These are phyloP conservation scores for Stemphylium lycopersici DNA, from an alignment of 2,329 filamentous ascomycete species.

Conservation along the genomic window DNA sequence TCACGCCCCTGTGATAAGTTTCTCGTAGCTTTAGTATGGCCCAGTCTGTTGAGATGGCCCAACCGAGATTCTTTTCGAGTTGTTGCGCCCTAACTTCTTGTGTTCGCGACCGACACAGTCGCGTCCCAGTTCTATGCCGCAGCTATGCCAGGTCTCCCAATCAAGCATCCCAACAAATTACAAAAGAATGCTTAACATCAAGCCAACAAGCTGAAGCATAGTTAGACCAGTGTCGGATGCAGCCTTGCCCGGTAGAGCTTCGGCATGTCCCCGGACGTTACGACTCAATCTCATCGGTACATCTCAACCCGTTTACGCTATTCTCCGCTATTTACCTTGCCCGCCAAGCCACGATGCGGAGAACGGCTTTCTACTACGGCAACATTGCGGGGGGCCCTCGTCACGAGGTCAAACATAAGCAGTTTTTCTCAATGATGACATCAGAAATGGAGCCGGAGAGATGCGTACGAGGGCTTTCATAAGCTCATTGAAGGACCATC, in stretches of 20 bases:
- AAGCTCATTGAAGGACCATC: not conserved
- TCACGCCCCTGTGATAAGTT: no score
- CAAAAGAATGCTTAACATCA: no score
- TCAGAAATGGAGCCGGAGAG: not conserved
- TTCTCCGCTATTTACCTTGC: constrained; percentile 16
- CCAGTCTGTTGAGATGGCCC: no score
- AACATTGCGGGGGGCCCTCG: constrained; percentile 12
- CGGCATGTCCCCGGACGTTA: not conserved
- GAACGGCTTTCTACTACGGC: constrained; percentile 16
- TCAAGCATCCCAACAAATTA: no score
- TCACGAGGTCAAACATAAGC: constrained; percentile 12
- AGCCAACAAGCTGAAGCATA: no score
- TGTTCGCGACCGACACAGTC: no score
- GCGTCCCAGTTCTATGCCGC: no score
- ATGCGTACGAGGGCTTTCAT: not conserved
- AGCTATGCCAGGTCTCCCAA: no score
- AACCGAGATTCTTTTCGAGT: no score
- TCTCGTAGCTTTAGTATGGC: no score
- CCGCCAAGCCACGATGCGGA: constrained; percentile 23
- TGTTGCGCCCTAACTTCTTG: no score
- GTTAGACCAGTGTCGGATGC: not conserved
- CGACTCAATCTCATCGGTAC: not conserved
- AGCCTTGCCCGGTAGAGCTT: not conserved
- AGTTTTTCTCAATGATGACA: constrained; percentile 7
- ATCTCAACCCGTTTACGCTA: not conserved